A percentile compares a stretch with the other conserved stretches of the same genome.
Conservation (phyloP, 2,329 filamentous ascomycete species). For the Claviceps monticola region DNA sequence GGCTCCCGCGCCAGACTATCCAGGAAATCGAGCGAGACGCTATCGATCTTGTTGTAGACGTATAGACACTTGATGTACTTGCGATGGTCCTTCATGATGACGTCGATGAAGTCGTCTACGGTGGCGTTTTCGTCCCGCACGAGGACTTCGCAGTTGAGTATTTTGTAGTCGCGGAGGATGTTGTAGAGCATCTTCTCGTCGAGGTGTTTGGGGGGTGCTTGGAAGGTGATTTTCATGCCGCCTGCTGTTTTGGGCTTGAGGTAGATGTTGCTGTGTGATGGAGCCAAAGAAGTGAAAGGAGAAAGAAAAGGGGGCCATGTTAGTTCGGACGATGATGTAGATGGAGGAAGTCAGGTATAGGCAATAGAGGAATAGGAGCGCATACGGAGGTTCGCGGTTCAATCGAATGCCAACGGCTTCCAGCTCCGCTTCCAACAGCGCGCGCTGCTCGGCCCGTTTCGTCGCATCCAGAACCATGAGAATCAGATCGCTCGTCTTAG, state of each 20-base stretch:
- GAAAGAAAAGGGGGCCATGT: neutral
- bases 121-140: constrained; percentile 90
- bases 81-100: constrained; percentile 97
- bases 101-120: constrained; percentile 96
- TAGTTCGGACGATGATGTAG: neutral
- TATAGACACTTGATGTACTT: constrained; percentile 95
- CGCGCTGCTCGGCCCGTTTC: constrained; percentile 86
- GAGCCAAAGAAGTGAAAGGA: neutral
- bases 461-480: constrained; percentile 96
- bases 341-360: neutral
- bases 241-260: constrained; percentile 91
- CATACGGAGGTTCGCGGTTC: constrained; percentile 80
- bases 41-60: constrained; percentile 99
- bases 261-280: constrained; percentile 67
- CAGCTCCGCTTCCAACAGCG: constrained; percentile 78
- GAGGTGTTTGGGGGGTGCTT: constrained; percentile 71
- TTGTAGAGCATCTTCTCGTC: constrained; percentile 98
- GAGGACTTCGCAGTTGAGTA: constrained; percentile 92
- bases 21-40: constrained; percentile 82
- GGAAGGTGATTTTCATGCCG: constrained; percentile 98
- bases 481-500: constrained; percentile 95
- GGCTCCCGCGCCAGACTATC: constrained; percentile 86
- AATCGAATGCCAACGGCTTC: constrained; percentile 90
- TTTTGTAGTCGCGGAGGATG: constrained; percentile 96
- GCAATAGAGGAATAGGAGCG: neutral